Evolutionary conservation across 305 asterid species (phyloP), one percentile per base, ranked within the genome.

Genomic region (Nicotiana rustica): DNA sequence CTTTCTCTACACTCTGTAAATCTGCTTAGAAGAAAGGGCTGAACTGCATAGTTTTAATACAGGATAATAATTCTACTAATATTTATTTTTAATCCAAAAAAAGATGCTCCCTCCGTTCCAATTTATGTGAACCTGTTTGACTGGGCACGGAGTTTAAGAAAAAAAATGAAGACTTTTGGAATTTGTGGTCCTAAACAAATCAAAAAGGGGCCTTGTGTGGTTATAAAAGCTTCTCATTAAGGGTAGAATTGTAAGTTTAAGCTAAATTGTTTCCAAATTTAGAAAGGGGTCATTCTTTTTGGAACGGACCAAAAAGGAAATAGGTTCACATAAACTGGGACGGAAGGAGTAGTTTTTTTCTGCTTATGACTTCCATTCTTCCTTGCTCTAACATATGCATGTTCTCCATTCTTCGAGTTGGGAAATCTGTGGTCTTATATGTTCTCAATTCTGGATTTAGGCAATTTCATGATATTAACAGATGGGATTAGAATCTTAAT

Each of bases 311-410:
- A 25, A 25, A 25, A 25, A 25, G 25, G 25, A 25, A 25, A 25
- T 25, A 25, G 25, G 25, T 25, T 25, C 25, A 25, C 25, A 25
- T 25, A 25, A 25, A 25, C 25, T 25, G 25, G 25, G 25, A 25
- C 25, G 25, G 25, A 25, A 1, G 25, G 25, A 25, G 25, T 25
- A 25, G 41, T 13, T 44, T 44, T 12, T 19, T 73, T 73, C 64
- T 21, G 52, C 62, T 49, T 25, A 19, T 73, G 44, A 25, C 29
- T 61, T 52, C 25, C 44, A 3, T 73, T 14, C 79, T 44, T 71
- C 12, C 78, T 44, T 35, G 21, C 60, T 71, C 60, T 71, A 19
- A 71, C 19, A 19, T 71, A 71, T 19, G 78, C 38, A 71, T 47
- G 61, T 6, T 71, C 61, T 21, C 21, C 2, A 12, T 19, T 71